Base-by-base conservation (phyloP, 495 filamentous ascomycete species). In the Chlorociboria aeruginascens region DNA sequence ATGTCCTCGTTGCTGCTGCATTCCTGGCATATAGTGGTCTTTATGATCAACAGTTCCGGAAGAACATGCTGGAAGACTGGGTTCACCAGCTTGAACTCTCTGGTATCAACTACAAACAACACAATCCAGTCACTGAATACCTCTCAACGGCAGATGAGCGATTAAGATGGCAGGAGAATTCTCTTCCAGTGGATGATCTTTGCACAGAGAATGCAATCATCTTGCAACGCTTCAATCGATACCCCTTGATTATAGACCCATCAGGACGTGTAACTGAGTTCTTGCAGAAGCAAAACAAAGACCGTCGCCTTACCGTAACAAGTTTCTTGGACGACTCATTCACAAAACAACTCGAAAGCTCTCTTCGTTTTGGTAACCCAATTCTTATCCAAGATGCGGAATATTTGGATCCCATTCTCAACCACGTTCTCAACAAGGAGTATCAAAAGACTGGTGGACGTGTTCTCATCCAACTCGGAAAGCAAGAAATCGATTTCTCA, bases 371-470 rank as follows among this genome's bases (percentile, higher is more conserved):
- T 67, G 92, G 92, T 53, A 97, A 97, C 56, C 90, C 92, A 4
- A 97, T 99, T 53, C 78, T 99, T 43, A 96, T 99, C 54, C 92
- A 99, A 63, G 92, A 99, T 64, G 92, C 92, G 3, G 92, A 99
- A 66, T 85, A 97, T 60, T 66, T 99, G 45, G 92, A 99, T 60
- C 92, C 92, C 6, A 84, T 99, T 44, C 81, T 99, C 58, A 99
- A 95, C 61, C 93, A 99, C 59, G 89, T 99, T 40, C 79, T 99
- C 63, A 99, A 99, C 68, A 97, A 97, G 64, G 92, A 99, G 59
- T 97, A 99, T 64, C 92, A 99, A 64, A 95, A 89, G 69, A 99
- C 92, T n/a, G 92, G 92, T 47, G 92, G 92, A 11, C 89, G 92
- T 74, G 92, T 99, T 33, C 77, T 99, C 40, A 97, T 97, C 50